Percentiles rank a stretch among this genome's conserved stretches.
Conservation (phyloP, 176 grass and related monocot species). For the Hordeum marinum region DNA sequence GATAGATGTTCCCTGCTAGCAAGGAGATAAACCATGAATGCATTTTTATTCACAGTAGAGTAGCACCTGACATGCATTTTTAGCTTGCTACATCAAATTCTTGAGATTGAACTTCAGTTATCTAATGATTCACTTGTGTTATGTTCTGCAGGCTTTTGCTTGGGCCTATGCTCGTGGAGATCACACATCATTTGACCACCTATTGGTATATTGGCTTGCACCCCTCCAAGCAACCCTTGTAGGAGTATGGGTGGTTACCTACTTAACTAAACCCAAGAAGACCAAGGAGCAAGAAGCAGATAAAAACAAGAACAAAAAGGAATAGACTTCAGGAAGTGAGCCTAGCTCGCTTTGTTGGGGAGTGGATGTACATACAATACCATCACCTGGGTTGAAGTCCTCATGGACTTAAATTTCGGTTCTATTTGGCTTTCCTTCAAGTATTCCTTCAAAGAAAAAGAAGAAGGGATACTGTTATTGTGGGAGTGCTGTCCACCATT, state of each 20-base stretch:
- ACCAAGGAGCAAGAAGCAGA: constrained; percentile 33
- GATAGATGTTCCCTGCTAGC: not conserved
- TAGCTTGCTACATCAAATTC: not conserved
- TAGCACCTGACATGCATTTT: not conserved
- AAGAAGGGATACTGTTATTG: not conserved
- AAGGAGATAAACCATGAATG: not conserved
- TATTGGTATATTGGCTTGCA: constrained; percentile 90
- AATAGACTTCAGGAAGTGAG: constrained; percentile 28
- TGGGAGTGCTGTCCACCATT: constrained; percentile 2
- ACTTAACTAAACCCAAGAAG: constrained; percentile 52
- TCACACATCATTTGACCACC: constrained; percentile 70
- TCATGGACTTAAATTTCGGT: not conserved
- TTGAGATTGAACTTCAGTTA: not conserved
- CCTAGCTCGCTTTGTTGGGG: not conserved
- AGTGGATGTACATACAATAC: not conserved
- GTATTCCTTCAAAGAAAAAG: not conserved
- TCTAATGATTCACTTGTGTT: constrained; percentile 22
- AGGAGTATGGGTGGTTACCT: constrained; percentile 64
- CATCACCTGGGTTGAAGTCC: not conserved
- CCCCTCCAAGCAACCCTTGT: constrained; percentile 83
- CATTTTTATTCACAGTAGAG: not conserved
- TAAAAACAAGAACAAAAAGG: constrained; percentile 62
- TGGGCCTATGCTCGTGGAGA: constrained; percentile 96
- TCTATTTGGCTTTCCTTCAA: not conserved
- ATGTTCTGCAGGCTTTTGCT: constrained; percentile 70